Base-by-base conservation (phyloP, 495 filamentous ascomycete genomes). In the Xylaria flabelliformis region DNA sequence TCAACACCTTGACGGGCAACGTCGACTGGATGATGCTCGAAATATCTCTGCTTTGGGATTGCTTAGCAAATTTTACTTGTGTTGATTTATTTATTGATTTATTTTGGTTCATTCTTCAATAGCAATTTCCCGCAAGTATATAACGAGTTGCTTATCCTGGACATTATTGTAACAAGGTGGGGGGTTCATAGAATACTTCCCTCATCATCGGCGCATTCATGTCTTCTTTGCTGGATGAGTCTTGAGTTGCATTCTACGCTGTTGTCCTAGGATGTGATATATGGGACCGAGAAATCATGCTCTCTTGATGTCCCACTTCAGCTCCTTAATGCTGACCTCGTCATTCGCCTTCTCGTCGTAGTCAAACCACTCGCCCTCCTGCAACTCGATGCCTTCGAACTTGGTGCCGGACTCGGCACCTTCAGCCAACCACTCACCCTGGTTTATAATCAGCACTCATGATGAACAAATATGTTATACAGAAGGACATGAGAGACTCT, bases 401-500 rank as follows among this genome's bases (percentile, higher is more conserved):
- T 90, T 89, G 15, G 92, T 95, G 2, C 82, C 83, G 0, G 93
- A 93, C 64, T 97, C 95, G 50, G 87, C 32, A 2, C 94, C 97
- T 70, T 92, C 93, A 0, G 90, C 94, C 69, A 93, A 85, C 93
- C 93, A 99, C 32, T 97, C 92, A 2, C 96, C 96, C 91, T 61
- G 94, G 26, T n/a, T 36, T 61, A 10, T 17, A 53, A 21, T 26
- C 5, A 67, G 46, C 6, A 13, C 12, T 26, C 7, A n/a, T 42
- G 2, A n/a, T 42, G 2, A 46, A 29, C 19, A 41, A 21, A 71
- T 13, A 63, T 19, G 19, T 4, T 19, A 58, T 19, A 21, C 2
- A 21, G 58, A 19, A 48, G 51, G 51, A 15, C 1, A 32, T 10
- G 24, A 26, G 10, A 39, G 32, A 24, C 12, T 32, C 74, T 80